Conservation (phyloP, 139 green algal species). For the Volvox africanus region DNA sequence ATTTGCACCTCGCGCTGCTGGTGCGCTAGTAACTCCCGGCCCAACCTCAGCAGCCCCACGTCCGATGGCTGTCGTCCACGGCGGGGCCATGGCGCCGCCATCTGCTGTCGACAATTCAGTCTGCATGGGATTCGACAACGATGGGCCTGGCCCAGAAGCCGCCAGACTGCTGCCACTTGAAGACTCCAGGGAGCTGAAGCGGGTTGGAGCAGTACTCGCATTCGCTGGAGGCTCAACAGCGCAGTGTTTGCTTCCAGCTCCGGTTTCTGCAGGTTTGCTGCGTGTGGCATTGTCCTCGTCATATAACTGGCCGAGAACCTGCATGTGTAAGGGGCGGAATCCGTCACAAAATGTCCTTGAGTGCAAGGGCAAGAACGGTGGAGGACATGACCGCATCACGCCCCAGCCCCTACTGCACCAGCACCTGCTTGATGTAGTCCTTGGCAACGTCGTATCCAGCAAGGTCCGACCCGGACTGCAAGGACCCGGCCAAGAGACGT, state of each 20-base stretch:
- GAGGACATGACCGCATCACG: too few species aligned
- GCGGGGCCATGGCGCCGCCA: neutral
- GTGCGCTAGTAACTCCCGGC: neutral
- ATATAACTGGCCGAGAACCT: slow-evolving; percentile 14
- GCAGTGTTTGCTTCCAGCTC: neutral
- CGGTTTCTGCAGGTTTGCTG: neutral
- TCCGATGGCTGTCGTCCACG: neutral
- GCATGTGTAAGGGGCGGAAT: neutral
- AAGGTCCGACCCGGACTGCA: neutral
- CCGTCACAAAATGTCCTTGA: too few species aligned
- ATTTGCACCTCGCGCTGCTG: neutral
- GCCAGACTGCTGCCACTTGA: neutral
- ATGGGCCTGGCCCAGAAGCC: neutral
- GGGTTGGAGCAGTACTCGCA: neutral
- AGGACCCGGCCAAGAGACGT: neutral
- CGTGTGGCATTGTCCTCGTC: neutral
- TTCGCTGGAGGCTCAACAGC: neutral
- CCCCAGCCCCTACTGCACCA: neutral
- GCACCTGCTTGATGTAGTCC: slow-evolving; percentile 42
- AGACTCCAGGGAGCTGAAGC: neutral
- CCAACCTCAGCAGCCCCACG: neutral
- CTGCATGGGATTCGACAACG: neutral
- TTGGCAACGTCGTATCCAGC: slow-evolving; percentile 12
- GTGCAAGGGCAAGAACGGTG: too few species aligned
- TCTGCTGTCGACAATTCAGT: neutral